Evolutionary conservation across 2,329 filamentous ascomycete genomes (phyloP).

Genomic region (Orbilia brochopaga): DNA sequence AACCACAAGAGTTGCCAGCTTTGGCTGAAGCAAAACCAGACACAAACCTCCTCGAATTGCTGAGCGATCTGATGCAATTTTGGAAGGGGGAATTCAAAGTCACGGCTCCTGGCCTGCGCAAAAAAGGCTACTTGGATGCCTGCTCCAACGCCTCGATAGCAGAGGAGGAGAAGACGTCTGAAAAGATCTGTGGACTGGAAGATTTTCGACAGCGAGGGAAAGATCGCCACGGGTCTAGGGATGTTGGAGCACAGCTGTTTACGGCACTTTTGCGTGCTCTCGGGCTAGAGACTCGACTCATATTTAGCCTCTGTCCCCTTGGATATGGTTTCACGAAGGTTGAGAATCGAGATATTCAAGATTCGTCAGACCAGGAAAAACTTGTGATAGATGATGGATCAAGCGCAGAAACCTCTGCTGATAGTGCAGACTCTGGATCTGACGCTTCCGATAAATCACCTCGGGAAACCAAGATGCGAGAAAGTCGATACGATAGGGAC

Average conservation of each 20-base stretch:
- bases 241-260: constrained; percentile 87
- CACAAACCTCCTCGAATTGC: constrained; percentile 67
- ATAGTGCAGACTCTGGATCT: constrained; percentile 6
- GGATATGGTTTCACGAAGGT: constrained; percentile 62
- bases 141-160: constrained; percentile 1
- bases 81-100: constrained; percentile 86
- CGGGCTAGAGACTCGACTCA: constrained; percentile 80
- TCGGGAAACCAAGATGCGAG: background rate
- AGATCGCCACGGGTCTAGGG: constrained; percentile 71
- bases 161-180: constrained; percentile 63
- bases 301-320: constrained; percentile 87
- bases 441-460: background rate
- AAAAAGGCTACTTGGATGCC: constrained; percentile 71
- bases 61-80: constrained; percentile 78
- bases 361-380: constrained; percentile 66
- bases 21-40: constrained; percentile 71
- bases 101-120: constrained; percentile 80
- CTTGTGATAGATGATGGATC: constrained; percentile 56
- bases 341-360: constrained; percentile 73
- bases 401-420: constrained; percentile 12
- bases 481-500: constrained; percentile 52
- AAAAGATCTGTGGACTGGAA: constrained; percentile 65
- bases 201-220: constrained; percentile 20
- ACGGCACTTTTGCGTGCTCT: constrained; percentile 85
- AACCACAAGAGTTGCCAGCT: constrained; percentile 72